Evolutionary conservation across 2,329 filamentous ascomycete species (phyloP).

Genomic region (Xylariaceae sp.): DNA sequence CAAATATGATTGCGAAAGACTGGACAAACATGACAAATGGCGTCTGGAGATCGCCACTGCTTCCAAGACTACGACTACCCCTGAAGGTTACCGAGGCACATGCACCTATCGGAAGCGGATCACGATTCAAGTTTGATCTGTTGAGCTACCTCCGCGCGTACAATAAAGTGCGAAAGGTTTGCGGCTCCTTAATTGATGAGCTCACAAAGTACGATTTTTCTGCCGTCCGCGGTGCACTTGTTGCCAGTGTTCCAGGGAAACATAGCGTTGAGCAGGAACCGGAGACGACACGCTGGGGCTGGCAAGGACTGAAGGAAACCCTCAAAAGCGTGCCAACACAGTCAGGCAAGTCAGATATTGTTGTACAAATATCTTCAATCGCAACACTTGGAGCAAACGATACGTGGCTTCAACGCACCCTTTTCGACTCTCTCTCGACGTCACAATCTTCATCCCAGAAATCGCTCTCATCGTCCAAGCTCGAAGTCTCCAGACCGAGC

Average conservation of each 20-base stretch:
- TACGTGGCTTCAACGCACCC: slow-evolving; percentile 65
- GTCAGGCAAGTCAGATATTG: slow-evolving; percentile 44
- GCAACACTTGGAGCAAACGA: slow-evolving; percentile 69
- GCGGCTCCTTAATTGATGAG: slow-evolving; percentile 51
- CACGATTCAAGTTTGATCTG: slow-evolving; percentile 71
- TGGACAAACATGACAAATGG: slow-evolving; percentile 88
- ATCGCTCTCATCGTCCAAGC: slow-evolving; percentile 12
- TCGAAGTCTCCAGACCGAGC: slow-evolving; percentile 37
- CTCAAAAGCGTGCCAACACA: slow-evolving; percentile 52
- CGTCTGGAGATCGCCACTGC: slow-evolving; percentile 70
- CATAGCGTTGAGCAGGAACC: slow-evolving; percentile 48
- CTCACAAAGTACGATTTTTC: slow-evolving; percentile 66
- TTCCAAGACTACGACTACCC: slow-evolving; percentile 47
- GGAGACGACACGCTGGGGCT: slow-evolving; percentile 66
- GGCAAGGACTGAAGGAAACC: slow-evolving; percentile 61
- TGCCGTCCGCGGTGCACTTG: slow-evolving; percentile 61
- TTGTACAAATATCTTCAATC: slow-evolving; percentile 72
- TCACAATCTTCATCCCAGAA: slow-evolving; percentile 23
- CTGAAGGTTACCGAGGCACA: slow-evolving; percentile 13
- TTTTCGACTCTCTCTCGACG: slow-evolving; percentile 50
- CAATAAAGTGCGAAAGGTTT: slow-evolving; percentile 52
- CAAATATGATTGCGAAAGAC: slow-evolving; percentile 84
- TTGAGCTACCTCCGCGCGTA: slow-evolving; percentile 70
- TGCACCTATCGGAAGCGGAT: slow-evolving; percentile 54
- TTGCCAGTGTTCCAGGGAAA: slow-evolving; percentile 74